Evolutionary conservation across 495 filamentous ascomycete genomes (phyloP), one percentile per base, ranked within the genome.

Genomic region (Daldinia vernicosa): DNA sequence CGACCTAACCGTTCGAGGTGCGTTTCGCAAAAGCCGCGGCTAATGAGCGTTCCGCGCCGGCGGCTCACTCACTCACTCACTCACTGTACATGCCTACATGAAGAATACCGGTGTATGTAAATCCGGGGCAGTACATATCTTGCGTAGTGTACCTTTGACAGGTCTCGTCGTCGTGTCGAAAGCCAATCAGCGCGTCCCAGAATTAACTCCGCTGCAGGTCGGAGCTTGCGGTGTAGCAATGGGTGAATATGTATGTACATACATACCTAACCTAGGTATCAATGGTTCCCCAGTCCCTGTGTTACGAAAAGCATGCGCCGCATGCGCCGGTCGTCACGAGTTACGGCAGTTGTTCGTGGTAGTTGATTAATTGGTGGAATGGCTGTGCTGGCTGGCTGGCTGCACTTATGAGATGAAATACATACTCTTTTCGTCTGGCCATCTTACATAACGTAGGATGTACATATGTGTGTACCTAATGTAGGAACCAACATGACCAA

Each of bases 101-200:
- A 33, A 33, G 32, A 33, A 33, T 61, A 33, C 39, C 50, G 39
- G 39, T 60, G 63, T 53, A 67, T 60, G 63, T 53, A 67, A 56
- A 71, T 71, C 69, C 59, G 63, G 63, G 63, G 69, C 28, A 37
- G 24, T 17, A 17, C 17, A 35, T 30, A 30, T 30, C 0, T 6
- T 30, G 6, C 6, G 3, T 35, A 2, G 4, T 27, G 26, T 27
- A n/a, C n/a, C n/a, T 33, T 33, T 33, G 27, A 60, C 54, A 52
- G 60, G 26, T 22, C 19, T 47, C 39, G 45, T 35, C 56, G 12
- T 27, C 64, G 19, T 6, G 60, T 27, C 40, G 26, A 35, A 59
- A 59, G 8, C 60, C 54, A 69, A 59, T 69, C 67, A 63, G 11
- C 2, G 6, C 26, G 19, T 27, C 24, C 22, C 40, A 47, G 32